Conservation (phyloP, 441 rosid species). For the Biscutella auriculata region DNA sequence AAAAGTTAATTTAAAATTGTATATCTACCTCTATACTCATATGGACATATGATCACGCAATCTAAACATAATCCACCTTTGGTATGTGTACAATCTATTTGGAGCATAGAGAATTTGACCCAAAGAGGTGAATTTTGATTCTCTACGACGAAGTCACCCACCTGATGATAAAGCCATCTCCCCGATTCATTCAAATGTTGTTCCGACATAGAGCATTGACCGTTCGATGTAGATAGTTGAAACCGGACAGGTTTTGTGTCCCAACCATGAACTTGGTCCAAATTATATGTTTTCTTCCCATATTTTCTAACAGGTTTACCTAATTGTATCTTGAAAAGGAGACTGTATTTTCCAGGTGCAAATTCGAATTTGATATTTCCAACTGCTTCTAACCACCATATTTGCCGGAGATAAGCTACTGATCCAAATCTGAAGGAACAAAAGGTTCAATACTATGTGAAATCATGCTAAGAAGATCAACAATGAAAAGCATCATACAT, state of each 20-base stretch:
- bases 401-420: conserved; percentile 76
- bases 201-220: conserved; percentile 45
- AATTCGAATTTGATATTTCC: conserved; percentile 67
- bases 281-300: conserved; percentile 45
- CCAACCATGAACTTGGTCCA: conserved; percentile 81
- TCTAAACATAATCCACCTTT: conserved; percentile 63
- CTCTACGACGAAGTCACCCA: conserved; percentile 43
- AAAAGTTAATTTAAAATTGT: background rate
- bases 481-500: no score
- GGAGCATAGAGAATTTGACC: conserved; percentile 69
- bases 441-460: background rate
- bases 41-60: conserved; percentile 31
- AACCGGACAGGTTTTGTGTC: conserved; percentile 59
- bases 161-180: conserved; percentile 48
- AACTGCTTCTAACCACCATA: conserved; percentile 83
- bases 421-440: conserved; percentile 36
- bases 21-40: conserved; percentile 16
- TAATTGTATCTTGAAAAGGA: conserved; percentile 56
- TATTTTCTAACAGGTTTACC: conserved; percentile 47
- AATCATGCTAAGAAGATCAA: background rate
- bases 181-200: conserved; percentile 36
- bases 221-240: conserved; percentile 56
- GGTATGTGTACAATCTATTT: conserved; percentile 80
- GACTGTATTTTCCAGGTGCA: conserved; percentile 47
- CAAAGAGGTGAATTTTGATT: conserved; percentile 17